Evolutionary conservation across 257 asterid species (phyloP), one percentile per base, ranked within the genome.

Genomic region (Ajuga chamaepitys): DNA sequence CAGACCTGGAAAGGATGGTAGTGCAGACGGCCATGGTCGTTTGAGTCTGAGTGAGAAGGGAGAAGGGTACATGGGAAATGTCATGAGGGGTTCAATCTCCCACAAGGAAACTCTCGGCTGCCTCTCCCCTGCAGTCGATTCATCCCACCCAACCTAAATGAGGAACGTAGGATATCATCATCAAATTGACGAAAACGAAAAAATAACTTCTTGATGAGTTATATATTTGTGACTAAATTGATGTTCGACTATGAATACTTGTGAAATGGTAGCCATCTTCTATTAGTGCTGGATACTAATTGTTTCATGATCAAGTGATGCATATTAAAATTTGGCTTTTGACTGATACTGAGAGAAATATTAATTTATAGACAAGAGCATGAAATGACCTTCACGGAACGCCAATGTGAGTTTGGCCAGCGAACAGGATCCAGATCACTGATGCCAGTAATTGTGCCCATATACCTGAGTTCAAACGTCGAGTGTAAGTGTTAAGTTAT

Each of bases 101-200:
- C 96, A 91, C 77, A 91, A 70, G 18, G 96, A 91, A 66, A 88
- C 98, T 77, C 96, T 79, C 4, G 95, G 98, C 68, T 88, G 98
- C 76, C 94, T 86, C 76, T 91, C 98, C 59, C 96, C 95, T 24
- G 98, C 95, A 70, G 96, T 88, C 78, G 96, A 91, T 74, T 91
- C 98, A 76, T 91, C 98, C 98, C 98, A 88, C 44, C 98, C 98
- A 52, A 91, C 98, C 98, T 91, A 81, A 78, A 77, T n/a, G 47
- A 62, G 38, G 48, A 64, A 24, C 20, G 57, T 11, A 63, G 45
- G 65, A 50, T 16, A 53, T 28, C 62, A 35, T 14, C 2, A 12
- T n/a, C 4, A 14, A 12, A 12, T 44, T 32, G 26, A 32, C 9
- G 42, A 17, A 22, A 50, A 13, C 22, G 24, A 37, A 25, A 38